Percentiles rank a stretch among this genome's conserved stretches.
These are phyloP conservation scores for Echium plantagineum DNA, from an alignment of 257 asterid species.

Conservation along the genomic window DNA sequence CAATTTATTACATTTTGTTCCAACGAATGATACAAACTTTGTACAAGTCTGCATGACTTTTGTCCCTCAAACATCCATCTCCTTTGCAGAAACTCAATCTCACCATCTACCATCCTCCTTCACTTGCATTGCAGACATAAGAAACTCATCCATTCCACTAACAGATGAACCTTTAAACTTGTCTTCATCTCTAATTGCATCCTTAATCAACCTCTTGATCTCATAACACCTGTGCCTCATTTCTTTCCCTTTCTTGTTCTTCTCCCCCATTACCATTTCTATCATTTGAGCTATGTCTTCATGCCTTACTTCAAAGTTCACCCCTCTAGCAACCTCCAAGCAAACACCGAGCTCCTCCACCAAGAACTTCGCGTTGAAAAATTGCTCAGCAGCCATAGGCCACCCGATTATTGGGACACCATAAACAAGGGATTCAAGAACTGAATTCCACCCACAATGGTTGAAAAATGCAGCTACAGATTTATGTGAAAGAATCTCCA, in stretches of 20 bases:
- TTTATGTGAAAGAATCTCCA: slow-evolving; percentile 34
- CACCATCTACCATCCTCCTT: slow-evolving; percentile 14
- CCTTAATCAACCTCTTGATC: slow-evolving; percentile 20
- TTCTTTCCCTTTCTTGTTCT: slow-evolving; percentile 18
- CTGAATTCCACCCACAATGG: slow-evolving; percentile 68
- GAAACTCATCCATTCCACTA: slow-evolving; percentile 41
- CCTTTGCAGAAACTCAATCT: background rate
- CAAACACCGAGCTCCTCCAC: slow-evolving; percentile 44
- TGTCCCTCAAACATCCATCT: background rate
- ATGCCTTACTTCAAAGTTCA: slow-evolving; percentile 31
- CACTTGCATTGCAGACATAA: slow-evolving; percentile 24
- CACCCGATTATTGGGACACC: slow-evolving; percentile 49
- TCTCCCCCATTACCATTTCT: slow-evolving; percentile 42
- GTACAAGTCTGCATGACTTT: background rate
- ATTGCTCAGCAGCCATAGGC: slow-evolving; percentile 60
- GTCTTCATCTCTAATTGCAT: slow-evolving; percentile 29
- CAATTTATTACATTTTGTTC: too few relatives aligned
- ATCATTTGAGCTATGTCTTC: slow-evolving; percentile 35
- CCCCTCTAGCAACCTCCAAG: slow-evolving; percentile 54
- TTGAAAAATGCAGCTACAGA: slow-evolving; percentile 35
- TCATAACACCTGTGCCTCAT: slow-evolving; percentile 29
- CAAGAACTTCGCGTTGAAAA: slow-evolving; percentile 39
- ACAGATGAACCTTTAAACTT: slow-evolving; percentile 35
- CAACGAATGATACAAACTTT: too few relatives aligned
- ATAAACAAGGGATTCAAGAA: slow-evolving; percentile 36